Evolutionary conservation across 2,329 filamentous ascomycete genomes (phyloP), one percentile per base, ranked within the genome.

Genomic region (Fusarium avenaceum): DNA sequence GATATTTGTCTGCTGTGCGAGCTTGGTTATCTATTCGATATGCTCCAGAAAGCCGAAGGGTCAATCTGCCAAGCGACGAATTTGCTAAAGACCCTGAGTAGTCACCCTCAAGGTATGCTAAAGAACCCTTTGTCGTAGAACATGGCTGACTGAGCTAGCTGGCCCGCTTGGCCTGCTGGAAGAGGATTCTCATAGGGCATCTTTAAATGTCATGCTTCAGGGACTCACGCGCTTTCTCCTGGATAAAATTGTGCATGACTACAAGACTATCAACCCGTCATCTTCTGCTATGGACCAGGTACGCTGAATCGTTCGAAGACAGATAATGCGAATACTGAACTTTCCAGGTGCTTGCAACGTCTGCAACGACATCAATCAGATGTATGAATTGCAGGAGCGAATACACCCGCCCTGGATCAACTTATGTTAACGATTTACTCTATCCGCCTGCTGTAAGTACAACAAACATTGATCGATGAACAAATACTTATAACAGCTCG

Each of bases 21-120:
- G 79, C 85, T 99, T 69, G 96, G 96, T 1, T 99, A 96, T 76
- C 83, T 99, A 11, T 96, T 97, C 72, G 96, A 99, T 76, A 99
- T 99, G 96, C 86, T 99, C 24, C 92, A 98, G 73, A 99, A 98
- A 77, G 96, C 96, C 3, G 91, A 92, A 66, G 95, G 94, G 1
- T 91, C 94, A 57, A 97, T 96, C 62, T 99, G 96, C 71, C 96
- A 99, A 76, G 96, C 96, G 15, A 97, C 95, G 0, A 99, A 99
- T 75, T 87, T 99, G 66, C 83, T 98, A 32, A 97, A 96, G 78
- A 92, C 94, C 0, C 90, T 99, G 59, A 94, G 92, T 76, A 91
- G 90, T 68, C 90, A 94, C 65, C 90, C 92, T 3, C 92, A 94
- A 82, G 90, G 89, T 85, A 79, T 56, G 81, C 75, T 17, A 11